Base-by-base conservation (phyloP, 352 stramenopile genomes). In the Pythium brassicae region DNA sequence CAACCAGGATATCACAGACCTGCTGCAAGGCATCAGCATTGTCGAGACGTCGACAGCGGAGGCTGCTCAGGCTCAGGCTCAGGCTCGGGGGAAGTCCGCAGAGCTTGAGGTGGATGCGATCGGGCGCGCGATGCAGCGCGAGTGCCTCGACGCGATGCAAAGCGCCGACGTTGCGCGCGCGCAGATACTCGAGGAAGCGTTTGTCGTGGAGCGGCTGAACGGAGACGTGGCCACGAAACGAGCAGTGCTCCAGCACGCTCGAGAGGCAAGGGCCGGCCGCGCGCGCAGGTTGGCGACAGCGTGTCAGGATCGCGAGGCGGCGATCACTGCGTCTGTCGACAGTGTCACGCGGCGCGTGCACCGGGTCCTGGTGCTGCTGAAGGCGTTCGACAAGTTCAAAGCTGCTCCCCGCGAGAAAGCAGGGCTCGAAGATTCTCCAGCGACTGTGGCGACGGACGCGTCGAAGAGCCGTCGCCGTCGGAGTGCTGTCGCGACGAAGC, bases 21-120 rank as follows among this genome's bases (percentile, higher is more conserved):
- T 86, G 50, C 72, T 86, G 22, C 70, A 86, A 37, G 75, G 75
- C 43, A 61, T 83, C 23, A 71, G 63, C 52, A 61, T 82, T 15
- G 59, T 79, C 29, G 75, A 86, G 48, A 78, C 71, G 22, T 86
- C 75, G 22, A 70, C 50, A 7, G 40, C 62, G 3, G 72, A 78
- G 14, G 8, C 35, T 4, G 43, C 50, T 15, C 42, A 50, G 23
- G 40, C 51, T 34, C 27, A 48, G 11, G 43, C 50, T 15, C 42
- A 50, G 23, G 40, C 51, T 34, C 27, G 50, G 11, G 49, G 53
- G 7, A 29, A 11, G 3, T 35, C 61, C 1, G 55, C 67, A 8
- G 61, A 78, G 23, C 55, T 86, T n/a, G 71, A 83, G 55, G 76
- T 86, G n/a, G 62, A 84, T 59, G 39, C 46, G 47, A 52, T 75